Base-by-base conservation (phyloP, 495 filamentous ascomycete species). In the Astrothelium macrocarpum region DNA sequence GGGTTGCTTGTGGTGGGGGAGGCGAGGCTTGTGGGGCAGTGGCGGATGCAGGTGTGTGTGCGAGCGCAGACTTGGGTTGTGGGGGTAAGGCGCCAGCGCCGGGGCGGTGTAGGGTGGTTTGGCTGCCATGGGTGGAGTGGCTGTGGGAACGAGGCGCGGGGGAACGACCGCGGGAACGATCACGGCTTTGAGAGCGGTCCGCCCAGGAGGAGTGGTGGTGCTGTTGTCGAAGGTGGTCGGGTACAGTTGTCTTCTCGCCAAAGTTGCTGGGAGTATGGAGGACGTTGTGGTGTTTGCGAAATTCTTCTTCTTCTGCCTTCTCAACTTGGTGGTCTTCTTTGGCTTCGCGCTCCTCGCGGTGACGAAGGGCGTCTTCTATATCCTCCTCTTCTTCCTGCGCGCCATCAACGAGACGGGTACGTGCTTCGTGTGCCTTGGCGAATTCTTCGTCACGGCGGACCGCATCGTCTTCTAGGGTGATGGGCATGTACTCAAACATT, bases 391-490 rank as follows among this genome's bases (percentile, higher is more conserved):
- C 76, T 36, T 79, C 76, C 26, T 46, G 60, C 0, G 39, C 28
- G 14, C 43, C 34, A 16, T 49, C 34, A 39, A 32, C 34, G 12
- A 23, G 65, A 46, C 20, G 68, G 62, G 56, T 63, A 67, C 53
- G 62, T 67, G 65, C 68, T 61, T 94, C 64, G 31, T 96, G 90
- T 25, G 87, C 87, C 39, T 85, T 81, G 42, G 87, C 86, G 72
- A 97, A 98, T 60, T 88, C 90, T 68, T 94, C 85, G 69, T 97
- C 95, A 2, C 91, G 86, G 46, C 87, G 79, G 14, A 94, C 90
- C 4, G 94, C 94, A 64, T 95, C 90, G 68, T 98, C 95, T 73
- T 98, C 94, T 49, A 97, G 81, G 0, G 94, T 97, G 68, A 98
- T 95, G 0, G 94, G 94, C 45, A 98, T 77, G 71, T 96, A 96